Conservation (phyloP, 441 rosid genomes). For the Eutrema salsugineum region DNA sequence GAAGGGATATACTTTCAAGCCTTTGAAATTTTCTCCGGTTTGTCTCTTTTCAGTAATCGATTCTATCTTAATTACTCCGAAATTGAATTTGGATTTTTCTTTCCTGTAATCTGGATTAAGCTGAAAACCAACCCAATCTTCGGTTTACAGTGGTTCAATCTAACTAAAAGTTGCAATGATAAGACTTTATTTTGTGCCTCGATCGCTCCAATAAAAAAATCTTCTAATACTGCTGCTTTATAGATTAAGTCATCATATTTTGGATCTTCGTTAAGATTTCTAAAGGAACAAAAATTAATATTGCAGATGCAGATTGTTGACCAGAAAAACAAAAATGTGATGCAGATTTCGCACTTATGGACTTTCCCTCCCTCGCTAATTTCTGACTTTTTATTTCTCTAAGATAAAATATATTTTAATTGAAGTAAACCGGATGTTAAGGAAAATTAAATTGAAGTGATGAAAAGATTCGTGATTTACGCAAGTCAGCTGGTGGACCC, state of each 20-base stretch:
- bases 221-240: background rate
- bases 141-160: background rate
- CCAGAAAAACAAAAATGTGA: too few species aligned
- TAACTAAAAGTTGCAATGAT: background rate
- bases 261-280: too few species aligned
- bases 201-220: background rate
- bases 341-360: too few species aligned
- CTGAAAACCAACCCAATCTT: background rate
- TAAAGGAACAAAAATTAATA: too few species aligned
- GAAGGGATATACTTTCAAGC: too few species aligned
- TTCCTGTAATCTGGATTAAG: too few species aligned
- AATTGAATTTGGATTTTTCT: too few species aligned
- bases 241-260: too few species aligned
- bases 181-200: background rate
- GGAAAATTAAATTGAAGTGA: background rate
- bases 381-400: too few species aligned
- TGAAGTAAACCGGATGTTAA: background rate
- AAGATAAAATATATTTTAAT: too few species aligned
- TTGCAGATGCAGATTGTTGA: too few species aligned
- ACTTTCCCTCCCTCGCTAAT: too few species aligned
- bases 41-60: background rate
- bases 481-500: constrained; percentile 5
- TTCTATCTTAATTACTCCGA: background rate
- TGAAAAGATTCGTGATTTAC: constrained; percentile 13
- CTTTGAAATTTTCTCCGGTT: background rate